Base-by-base conservation (phyloP, 306 rosid species). In the Trifolium repens region DNA sequence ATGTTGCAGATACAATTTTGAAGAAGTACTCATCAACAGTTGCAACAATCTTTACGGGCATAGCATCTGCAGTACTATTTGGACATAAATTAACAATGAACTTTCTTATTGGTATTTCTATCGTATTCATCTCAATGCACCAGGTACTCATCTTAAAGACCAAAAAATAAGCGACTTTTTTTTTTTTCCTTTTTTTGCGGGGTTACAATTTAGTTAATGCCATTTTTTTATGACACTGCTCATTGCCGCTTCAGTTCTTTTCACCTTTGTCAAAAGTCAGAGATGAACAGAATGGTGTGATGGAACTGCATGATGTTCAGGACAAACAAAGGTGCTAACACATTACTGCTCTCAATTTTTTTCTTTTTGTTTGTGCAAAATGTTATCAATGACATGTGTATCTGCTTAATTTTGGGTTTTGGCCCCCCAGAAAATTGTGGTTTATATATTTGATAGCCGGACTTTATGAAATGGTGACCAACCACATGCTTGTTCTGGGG, bases 101-200 rank as follows among this genome's bases (percentile, higher is more conserved):
- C 85, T 96, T 92, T 78, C 58, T 96, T 65, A 81, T 96, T 74
- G 99, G 99, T 63, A 96, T 96, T 82, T 96, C 99, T 50, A 92
- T 96, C 70, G 99, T 96, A 42, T 92, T 96, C 85, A 96, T 96
- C 84, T 96, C 99, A 8, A 96, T 96, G 99, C 99, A 92, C 82
- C 99, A 96, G 97, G 99, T 96, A 84, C 4, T 32, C 35, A 32
- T 32, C 35, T 4, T 32, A 40, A 71, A 34, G 44, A 60, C 34
- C 40, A 13, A 42, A 65, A 53, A 44, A n/a, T 10, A 63, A 59
- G 42, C 22, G 11, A 67, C 39, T 5, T 19, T 8, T 42, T 24
- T 35, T 32, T 7, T 30, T 34, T 30, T 35, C 7, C 3, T 14
- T 34, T 27, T 4, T 34, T 11, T 16, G 11, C 40, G 1, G 40